Conservation (phyloP, 306 rosid species). For the Vigna nakashimae region DNA sequence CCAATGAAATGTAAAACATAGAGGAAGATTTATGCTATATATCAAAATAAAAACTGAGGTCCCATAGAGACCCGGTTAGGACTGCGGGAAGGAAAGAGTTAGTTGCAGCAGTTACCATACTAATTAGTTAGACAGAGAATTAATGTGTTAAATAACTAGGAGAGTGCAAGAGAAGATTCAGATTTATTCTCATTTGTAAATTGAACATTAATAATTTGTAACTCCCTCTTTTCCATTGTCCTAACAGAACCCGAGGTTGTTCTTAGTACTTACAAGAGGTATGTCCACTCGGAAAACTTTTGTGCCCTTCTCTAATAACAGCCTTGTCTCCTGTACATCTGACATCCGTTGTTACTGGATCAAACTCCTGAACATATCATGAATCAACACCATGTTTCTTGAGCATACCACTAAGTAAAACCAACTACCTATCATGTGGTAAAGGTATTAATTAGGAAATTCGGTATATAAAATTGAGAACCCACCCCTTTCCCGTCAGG, state of each 20-base stretch:
- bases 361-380: constrained; percentile 60
- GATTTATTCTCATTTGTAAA: too few relatives aligned
- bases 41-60: constrained; percentile 20
- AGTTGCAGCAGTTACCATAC: neutral
- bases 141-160: too few relatives aligned
- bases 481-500: constrained; percentile 78
- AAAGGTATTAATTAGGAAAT: constrained; percentile 2
- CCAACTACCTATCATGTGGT: neutral
- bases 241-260: constrained; percentile 14
- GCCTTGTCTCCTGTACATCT: constrained; percentile 63
- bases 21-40: constrained; percentile 13
- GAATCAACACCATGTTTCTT: constrained; percentile 27
- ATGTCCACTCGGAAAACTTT: constrained; percentile 94
- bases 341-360: constrained; percentile 56
- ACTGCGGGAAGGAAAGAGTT: neutral
- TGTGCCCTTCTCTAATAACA: constrained; percentile 84
- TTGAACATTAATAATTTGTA: neutral
- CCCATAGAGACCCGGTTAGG: constrained; percentile 9
- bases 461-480: constrained; percentile 7
- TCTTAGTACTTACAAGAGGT: constrained; percentile 71
- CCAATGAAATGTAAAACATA: neutral
- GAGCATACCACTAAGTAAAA: constrained; percentile 13
- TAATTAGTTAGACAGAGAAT: neutral
- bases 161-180: too few relatives aligned
- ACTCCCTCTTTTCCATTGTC: neutral